phyloP scores from a whole-genome alignment of 768 basidiomycete genomes.

The Tubosaeta brunneosetosa region DNA sequence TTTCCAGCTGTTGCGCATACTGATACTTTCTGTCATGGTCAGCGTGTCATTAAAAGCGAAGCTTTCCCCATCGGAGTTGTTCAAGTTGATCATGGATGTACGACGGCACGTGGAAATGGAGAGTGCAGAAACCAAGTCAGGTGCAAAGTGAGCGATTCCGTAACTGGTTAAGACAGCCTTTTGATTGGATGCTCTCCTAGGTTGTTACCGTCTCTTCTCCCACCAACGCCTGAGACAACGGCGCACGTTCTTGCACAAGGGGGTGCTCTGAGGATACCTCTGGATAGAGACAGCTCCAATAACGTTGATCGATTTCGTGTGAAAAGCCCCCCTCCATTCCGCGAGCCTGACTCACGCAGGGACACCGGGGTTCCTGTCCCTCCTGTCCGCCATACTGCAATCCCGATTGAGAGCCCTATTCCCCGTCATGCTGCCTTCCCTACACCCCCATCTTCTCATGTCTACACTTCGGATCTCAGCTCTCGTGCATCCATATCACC shows the following conservation, averaged over 20 bases:
- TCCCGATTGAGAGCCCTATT: constrained; percentile 13
- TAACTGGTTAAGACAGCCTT: neutral
- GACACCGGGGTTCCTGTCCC: neutral
- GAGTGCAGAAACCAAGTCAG: constrained; percentile 33
- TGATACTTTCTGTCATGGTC: constrained; percentile 7
- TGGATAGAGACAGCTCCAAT: neutral
- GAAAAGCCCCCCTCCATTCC: neutral
- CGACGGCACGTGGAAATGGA: constrained; percentile 74
- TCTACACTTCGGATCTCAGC: constrained; percentile 13
- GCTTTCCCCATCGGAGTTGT: constrained; percentile 64
- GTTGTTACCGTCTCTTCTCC: constrained; percentile 71
- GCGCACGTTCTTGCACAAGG: constrained; percentile 67
- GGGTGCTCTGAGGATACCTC: constrained; percentile 33
- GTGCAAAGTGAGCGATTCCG: constrained; percentile 12
- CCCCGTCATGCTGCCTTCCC: constrained; percentile 15
- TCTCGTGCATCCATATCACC: constrained; percentile 28
- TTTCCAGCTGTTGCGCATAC: neutral
- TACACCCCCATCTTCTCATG: constrained; percentile 16
- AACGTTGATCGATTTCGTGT: neutral
- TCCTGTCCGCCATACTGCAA: constrained; percentile 9
- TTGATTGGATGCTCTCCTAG: constrained; percentile 7
- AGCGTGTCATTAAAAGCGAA: constrained; percentile 84
- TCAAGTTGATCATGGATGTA: constrained; percentile 65
- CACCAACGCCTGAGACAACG: constrained; percentile 66
- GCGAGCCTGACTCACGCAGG: neutral